Percentiles rank a stretch among this genome's conserved stretches.
Conservation (phyloP, 2,329 filamentous ascomycete genomes). For the Lanzia echinophila region DNA sequence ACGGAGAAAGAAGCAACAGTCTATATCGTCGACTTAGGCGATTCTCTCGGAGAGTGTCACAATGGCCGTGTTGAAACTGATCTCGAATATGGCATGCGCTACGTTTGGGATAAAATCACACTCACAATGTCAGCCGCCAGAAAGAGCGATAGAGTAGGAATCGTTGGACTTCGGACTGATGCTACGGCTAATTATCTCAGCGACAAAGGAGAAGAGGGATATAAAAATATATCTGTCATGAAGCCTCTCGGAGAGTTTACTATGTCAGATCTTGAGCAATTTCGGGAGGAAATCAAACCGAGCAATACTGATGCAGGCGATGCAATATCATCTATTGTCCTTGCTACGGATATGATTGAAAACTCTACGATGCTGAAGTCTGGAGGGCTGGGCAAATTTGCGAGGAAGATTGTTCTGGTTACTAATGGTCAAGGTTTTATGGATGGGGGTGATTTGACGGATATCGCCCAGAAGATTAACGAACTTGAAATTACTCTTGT, state of each 20-base stretch:
- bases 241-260: slow-evolving; percentile 56
- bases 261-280: slow-evolving; percentile 61
- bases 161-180: slow-evolving; percentile 78
- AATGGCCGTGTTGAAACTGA: slow-evolving; percentile 70
- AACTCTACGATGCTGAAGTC: slow-evolving; percentile 62
- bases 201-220: slow-evolving; percentile 53
- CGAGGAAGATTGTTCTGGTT: slow-evolving; percentile 72
- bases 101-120: slow-evolving; percentile 90
- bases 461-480: slow-evolving; percentile 66
- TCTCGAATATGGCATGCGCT: slow-evolving; percentile 83
- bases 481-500: slow-evolving; percentile 70
- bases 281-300: slow-evolving; percentile 58
- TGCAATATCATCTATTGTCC: slow-evolving; percentile 76
- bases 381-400: slow-evolving; percentile 57
- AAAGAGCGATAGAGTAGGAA: slow-evolving; percentile 69
- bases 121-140: slow-evolving; percentile 60
- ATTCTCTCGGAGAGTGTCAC: slow-evolving; percentile 70
- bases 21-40: slow-evolving; percentile 83
- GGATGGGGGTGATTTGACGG: slow-evolving; percentile 61
- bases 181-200: slow-evolving; percentile 61
- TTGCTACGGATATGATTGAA: slow-evolving; percentile 82
- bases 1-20: slow-evolving; percentile 88
- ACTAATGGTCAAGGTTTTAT: slow-evolving; percentile 74
- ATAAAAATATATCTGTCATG: slow-evolving; percentile 74
- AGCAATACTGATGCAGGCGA: slow-evolving; percentile 68